phyloP scores from a whole-genome alignment of 805 yeast species.

The Teunomyces stri region DNA sequence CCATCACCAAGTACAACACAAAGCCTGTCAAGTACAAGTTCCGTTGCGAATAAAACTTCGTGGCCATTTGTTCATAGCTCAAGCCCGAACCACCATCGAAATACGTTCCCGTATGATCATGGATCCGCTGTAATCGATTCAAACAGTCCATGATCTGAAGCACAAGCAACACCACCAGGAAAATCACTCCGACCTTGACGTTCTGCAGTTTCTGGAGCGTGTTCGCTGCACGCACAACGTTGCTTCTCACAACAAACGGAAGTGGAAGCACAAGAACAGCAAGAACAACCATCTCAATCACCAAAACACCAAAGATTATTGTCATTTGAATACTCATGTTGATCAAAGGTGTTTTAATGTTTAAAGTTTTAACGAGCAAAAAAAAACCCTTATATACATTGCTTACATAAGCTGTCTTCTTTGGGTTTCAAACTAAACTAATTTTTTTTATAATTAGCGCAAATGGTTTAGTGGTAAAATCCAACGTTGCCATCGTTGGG shows the following conservation, averaged over 20 bases:
- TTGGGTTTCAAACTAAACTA: too few relatives aligned
- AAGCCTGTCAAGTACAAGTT: constrained; percentile 64
- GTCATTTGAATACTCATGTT: constrained; percentile 48
- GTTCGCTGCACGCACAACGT: constrained; percentile 37
- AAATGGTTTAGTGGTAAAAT: neutral
- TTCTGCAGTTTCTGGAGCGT: constrained; percentile 36
- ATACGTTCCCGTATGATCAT: constrained; percentile 20
- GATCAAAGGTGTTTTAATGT: constrained; percentile 1
- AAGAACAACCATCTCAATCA: constrained; percentile 51
- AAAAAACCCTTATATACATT: too few relatives aligned
- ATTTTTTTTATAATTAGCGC: neutral
- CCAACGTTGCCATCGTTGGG: constrained; percentile 3
- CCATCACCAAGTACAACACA: constrained; percentile 52
- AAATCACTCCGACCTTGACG: constrained; percentile 43
- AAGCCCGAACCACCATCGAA: constrained; percentile 18
- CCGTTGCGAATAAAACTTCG: constrained; percentile 62
- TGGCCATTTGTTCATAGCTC: constrained; percentile 52
- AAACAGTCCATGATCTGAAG: constrained; percentile 56
- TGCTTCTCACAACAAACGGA: constrained; percentile 47
- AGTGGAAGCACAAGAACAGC: constrained; percentile 53
- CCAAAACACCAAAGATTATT: constrained; percentile 45
- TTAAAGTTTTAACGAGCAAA: too few relatives aligned
- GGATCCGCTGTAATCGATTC: constrained; percentile 35
- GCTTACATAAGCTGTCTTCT: too few relatives aligned
- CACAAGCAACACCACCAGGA: constrained; percentile 41